Evolutionary conservation across 2,329 filamentous ascomycete genomes (phyloP).

Genomic region (Claviceps sp.): DNA sequence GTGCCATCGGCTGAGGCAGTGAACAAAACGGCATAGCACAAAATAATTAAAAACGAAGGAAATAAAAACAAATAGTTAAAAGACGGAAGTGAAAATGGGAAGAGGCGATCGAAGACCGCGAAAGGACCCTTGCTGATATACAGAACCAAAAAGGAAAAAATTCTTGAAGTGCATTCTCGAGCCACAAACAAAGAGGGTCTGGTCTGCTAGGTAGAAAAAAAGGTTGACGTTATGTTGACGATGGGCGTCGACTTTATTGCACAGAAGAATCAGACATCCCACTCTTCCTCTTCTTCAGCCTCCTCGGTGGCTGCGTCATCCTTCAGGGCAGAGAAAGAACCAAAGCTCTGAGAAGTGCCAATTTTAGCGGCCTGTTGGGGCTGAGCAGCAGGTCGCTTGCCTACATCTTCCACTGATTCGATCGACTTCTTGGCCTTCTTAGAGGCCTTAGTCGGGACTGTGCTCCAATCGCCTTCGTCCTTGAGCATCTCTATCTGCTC

Average conservation of each 20-base stretch:
- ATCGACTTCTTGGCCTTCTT: slow-evolving; percentile 29
- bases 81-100: background rate
- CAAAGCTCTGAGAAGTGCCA: slow-evolving; percentile 23
- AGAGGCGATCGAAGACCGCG: background rate
- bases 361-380: slow-evolving; percentile 20
- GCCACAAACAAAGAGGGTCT: background rate
- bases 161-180: background rate
- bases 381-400: slow-evolving; percentile 17
- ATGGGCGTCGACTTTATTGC: background rate
- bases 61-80: background rate
- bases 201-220: background rate
- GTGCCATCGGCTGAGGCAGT: background rate
- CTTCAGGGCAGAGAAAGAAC: slow-evolving; percentile 36
- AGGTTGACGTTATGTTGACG: background rate
- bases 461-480: slow-evolving; percentile 42
- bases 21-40: background rate
- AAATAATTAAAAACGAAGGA: background rate
- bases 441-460: slow-evolving; percentile 37
- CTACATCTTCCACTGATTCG: slow-evolving; percentile 22
- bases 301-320: slow-evolving; percentile 27
- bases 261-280: slow-evolving; percentile 32
- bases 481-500: slow-evolving; percentile 47
- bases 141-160: background rate
- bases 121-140: slow-evolving; percentile 2
- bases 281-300: slow-evolving; percentile 36